phyloP scores from a whole-genome alignment of 2,329 filamentous ascomycete genomes.

The Colletotrichum higginsianum region DNA sequence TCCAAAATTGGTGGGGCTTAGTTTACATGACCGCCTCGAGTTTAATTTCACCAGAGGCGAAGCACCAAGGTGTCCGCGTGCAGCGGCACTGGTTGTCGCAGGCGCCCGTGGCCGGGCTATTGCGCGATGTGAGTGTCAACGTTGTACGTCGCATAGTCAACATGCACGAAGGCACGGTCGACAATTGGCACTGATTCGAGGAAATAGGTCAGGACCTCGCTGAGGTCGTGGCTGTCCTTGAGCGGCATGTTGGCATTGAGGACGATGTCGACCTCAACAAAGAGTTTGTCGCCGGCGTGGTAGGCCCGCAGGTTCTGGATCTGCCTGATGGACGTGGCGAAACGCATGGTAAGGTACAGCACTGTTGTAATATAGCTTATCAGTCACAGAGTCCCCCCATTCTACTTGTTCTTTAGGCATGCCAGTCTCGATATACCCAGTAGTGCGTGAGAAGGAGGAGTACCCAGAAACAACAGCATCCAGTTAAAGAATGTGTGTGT shows the following conservation, averaged over 20 bases:
- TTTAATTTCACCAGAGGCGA: no score
- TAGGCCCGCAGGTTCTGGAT: slow-evolving; percentile 90
- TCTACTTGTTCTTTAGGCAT: background rate
- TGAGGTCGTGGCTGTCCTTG: slow-evolving; percentile 85
- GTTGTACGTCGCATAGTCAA: slow-evolving; percentile 75
- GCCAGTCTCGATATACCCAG: background rate
- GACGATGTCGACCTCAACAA: slow-evolving; percentile 86
- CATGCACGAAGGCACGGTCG: slow-evolving; percentile 79
- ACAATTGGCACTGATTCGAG: slow-evolving; percentile 87
- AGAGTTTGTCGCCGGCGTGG: slow-evolving; percentile 87
- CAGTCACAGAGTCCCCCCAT: background rate
- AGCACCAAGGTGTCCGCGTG: background rate
- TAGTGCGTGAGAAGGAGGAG: no score
- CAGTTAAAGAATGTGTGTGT: no score
- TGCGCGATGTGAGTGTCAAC: slow-evolving; percentile 72
- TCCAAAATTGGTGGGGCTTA: background rate
- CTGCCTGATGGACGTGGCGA: slow-evolving; percentile 87
- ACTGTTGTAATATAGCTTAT: slow-evolving; percentile 55
- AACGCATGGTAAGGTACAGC: slow-evolving; percentile 93
- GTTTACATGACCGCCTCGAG: background rate
- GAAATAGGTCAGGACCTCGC: slow-evolving; percentile 85
- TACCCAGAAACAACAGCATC: no score
- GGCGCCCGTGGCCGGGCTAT: slow-evolving; percentile 46
- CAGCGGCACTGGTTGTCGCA: background rate
- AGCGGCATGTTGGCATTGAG: slow-evolving; percentile 82